Evolutionary conservation across 2,329 filamentous ascomycete species (phyloP), one percentile per base, ranked within the genome.

Genomic region (Sarocladium brachiariae): DNA sequence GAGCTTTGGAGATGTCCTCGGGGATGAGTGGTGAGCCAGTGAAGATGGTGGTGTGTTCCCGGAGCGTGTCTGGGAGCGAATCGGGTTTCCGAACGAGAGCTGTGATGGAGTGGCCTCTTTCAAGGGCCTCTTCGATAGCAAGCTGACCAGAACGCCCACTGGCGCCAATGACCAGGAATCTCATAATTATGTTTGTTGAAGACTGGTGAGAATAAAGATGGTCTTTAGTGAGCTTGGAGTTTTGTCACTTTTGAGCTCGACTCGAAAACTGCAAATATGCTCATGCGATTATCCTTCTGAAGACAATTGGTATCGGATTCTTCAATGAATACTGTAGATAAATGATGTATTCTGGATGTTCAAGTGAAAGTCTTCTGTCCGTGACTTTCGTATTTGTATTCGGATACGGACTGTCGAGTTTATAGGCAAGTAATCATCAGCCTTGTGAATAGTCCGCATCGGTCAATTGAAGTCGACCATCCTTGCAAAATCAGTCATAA

Each of bases 131-230:
- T 16, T 63, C 49, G 37, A 70, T 60, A 33, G 70, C 63, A 14
- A 70, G 61, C 49, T 63, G 60, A 51, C 72, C 72, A 19, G 69
- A 70, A 46, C 68, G 66, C 21, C 73, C 72, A 33, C 61, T 70
- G 48, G 62, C 72, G 38, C 70, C 71, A 41, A 75, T 57, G 46
- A 73, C 54, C 49, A 76, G 66, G 52, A 73, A 52, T 30, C 67
- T 66, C 65, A 71, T 68, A 18, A 23, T n/a, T n/a, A n/a, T n/a
- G n/a, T n/a, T n/a, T n/a, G n/a, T n/a, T n/a, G n/a, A n/a, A n/a
- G n/a, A n/a, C n/a, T n/a, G n/a, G n/a, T n/a, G n/a, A n/a, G n/a
- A n/a, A n/a, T n/a, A n/a, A n/a, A n/a, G n/a, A n/a, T n/a, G n/a
- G n/a, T n/a, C n/a, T n/a, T n/a, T n/a, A n/a, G n/a, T n/a, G n/a